Evolutionary conservation across 768 basidiomycete species (phyloP), one percentile per base, ranked within the genome.

Genomic region (Xanthoconium purpureum): DNA sequence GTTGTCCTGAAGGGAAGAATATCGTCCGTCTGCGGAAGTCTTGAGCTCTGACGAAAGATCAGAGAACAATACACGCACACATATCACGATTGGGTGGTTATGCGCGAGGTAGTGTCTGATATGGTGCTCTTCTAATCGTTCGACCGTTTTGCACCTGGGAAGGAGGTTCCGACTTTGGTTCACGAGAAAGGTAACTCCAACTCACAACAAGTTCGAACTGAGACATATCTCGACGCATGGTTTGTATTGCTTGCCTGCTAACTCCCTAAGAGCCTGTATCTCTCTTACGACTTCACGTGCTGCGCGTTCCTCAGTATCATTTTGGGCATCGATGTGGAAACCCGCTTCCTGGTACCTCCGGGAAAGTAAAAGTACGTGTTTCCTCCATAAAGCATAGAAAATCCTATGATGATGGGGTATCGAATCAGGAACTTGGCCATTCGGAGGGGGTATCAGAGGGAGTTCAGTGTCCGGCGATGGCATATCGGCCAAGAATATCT

Each of bases 211-310:
- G 70, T 93, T 93, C 1, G 91, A 92, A 17, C 80, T 85, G 30
- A 94, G 77, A 66, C 91, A 94, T 42, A 94, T 85, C 70, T 94
- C 91, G 39, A 93, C 80, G 65, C 83, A 83, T 20, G 76, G 79
- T 42, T 80, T 80, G 37, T 82, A 78, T 28, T 63, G 60, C 14
- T 57, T 58, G 3, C 49, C 58, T 6, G 56, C 47, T n/a, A 64
- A 48, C 3, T 48, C 30, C 38, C 59, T 55, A 3, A 68, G 56
- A 14, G 49, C 43, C 30, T 65, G 57, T 44, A 69, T 61, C 47
- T 69, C 71, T 10, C 37, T 61, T 32, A 33, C 45, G 11, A 70
- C 71, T 35, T 64, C 65, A 9, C 37, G 61, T 33, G 62, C 64
- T 2, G 59, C 61, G n/a, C 49, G 56, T 30, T 65, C 57, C 35